A percentile compares a stretch with the other conserved stretches of the same genome.
Evolutionary conservation across 2,329 filamentous ascomycete species (phyloP).

Genomic region (Teratosphaeriaceae sp.): DNA sequence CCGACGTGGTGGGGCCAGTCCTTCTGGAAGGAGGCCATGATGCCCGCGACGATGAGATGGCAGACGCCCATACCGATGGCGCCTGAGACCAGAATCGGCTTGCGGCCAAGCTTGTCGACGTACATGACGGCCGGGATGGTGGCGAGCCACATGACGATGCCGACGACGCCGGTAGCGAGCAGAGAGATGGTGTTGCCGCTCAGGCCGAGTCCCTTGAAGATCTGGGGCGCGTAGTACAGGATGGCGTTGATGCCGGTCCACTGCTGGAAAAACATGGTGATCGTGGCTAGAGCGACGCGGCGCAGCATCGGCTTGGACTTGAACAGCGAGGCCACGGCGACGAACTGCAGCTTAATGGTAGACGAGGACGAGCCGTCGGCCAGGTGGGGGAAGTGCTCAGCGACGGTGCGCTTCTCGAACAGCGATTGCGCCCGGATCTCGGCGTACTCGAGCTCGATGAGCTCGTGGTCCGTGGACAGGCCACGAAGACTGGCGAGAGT

Average conservation of each 20-base stretch:
- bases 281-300: conserved; percentile 53
- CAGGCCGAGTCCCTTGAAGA: conserved; percentile 44
- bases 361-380: conserved; percentile 55
- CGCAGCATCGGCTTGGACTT: conserved; percentile 59
- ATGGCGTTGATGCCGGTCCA: conserved; percentile 46
- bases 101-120: conserved; percentile 51
- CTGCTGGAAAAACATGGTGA: conserved; percentile 44
- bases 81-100: conserved; percentile 32
- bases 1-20: conserved; percentile 51
- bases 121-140: conserved; percentile 62
- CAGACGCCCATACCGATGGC: conserved; percentile 37
- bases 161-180: conserved; percentile 63
- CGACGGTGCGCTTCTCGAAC: conserved; percentile 67
- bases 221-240: conserved; percentile 43
- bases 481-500: conserved; percentile 60
- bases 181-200: conserved; percentile 46
- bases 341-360: conserved; percentile 58
- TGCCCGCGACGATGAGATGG: conserved; percentile 36
- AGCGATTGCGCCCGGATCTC: conserved; percentile 74
- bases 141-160: conserved; percentile 62
- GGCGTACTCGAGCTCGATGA: conserved; percentile 69
- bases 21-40: conserved; percentile 54
- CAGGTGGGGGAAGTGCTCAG: conserved; percentile 61
- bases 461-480: conserved; percentile 55
- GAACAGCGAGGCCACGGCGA: conserved; percentile 60